These are phyloP conservation scores for Amyloporia xantha DNA, from an alignment of 768 basidiomycete genomes.

Conservation along the genomic window DNA sequence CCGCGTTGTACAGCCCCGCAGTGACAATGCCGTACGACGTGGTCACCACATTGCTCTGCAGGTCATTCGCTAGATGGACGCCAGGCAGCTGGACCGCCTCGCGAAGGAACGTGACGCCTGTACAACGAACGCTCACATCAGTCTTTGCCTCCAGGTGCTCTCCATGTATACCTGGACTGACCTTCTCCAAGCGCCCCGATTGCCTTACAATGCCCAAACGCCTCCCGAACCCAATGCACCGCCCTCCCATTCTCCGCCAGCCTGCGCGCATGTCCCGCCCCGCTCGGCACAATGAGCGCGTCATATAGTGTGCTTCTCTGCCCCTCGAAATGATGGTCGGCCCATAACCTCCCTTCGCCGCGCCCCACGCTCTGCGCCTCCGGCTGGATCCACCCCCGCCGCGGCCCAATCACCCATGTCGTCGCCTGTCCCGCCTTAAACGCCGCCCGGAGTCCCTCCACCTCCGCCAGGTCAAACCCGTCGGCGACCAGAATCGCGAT, in stretches of 20 bases:
- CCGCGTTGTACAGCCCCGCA: conserved; percentile 39
- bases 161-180: conserved; percentile 18
- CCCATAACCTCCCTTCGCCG: conserved; percentile 31
- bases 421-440: conserved; percentile 49
- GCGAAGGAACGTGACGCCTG: conserved; percentile 45
- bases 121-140: not conserved
- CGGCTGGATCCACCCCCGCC: conserved; percentile 46
- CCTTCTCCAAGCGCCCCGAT: conserved; percentile 75
- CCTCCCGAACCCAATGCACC: conserved; percentile 77
- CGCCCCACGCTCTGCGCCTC: conserved; percentile 22
- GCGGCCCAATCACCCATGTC: conserved; percentile 56
- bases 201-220: conserved; percentile 81
- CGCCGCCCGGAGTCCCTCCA: conserved; percentile 49
- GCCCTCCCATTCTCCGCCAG: conserved; percentile 59
- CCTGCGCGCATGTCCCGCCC: conserved; percentile 47
- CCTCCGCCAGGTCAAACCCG: conserved; percentile 59
- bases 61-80: conserved; percentile 33
- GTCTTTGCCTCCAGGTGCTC: not conserved
- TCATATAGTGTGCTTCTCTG: conserved; percentile 83
- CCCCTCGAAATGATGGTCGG: conserved; percentile 70
- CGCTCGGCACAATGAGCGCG: conserved; percentile 72
- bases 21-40: conserved; percentile 60
- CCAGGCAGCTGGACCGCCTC: conserved; percentile 39
- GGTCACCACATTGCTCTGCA: conserved; percentile 33
- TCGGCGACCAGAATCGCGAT: conserved; percentile 75